Conservation (phyloP, 495 filamentous ascomycete genomes). For the Darksidea phi region DNA sequence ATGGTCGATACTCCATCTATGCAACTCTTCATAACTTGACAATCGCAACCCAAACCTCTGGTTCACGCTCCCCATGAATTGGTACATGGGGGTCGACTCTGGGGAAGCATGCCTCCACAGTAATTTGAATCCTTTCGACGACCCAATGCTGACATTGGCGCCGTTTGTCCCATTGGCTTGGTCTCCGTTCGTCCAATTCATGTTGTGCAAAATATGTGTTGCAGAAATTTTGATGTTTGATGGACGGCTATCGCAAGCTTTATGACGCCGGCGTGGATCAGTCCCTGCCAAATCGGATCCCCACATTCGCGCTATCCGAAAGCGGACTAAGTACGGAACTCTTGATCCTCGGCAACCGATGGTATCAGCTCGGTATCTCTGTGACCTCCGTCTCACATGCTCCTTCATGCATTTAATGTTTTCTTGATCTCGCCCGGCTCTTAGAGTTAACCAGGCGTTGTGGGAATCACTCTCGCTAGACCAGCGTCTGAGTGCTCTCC, state of each 20-base stretch:
- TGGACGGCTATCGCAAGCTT: not conserved
- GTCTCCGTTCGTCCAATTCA: slow-evolving; percentile 2
- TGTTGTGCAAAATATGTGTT: not conserved
- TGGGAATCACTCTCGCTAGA: no score
- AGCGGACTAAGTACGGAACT: no score
- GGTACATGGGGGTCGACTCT: slow-evolving; percentile 37
- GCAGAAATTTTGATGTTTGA: not conserved
- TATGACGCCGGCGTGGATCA: not conserved
- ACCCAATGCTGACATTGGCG: slow-evolving; percentile 21
- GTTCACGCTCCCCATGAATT: slow-evolving; percentile 61
- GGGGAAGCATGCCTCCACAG: slow-evolving; percentile 56
- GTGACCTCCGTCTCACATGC: no score
- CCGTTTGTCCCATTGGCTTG: slow-evolving; percentile 5
- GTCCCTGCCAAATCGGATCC: not conserved
- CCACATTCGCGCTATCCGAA: not conserved
- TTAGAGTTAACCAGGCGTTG: no score
- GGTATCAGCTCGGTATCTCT: no score
- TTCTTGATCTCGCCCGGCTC: no score
- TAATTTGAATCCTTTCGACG: slow-evolving; percentile 7
- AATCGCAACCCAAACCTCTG: slow-evolving; percentile 63
- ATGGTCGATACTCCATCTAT: slow-evolving; percentile 80
- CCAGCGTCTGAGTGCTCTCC: no score
- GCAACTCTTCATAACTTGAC: slow-evolving; percentile 65
- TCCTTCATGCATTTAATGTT: no score
- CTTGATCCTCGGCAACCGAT: no score